A percentile compares a stretch with the other conserved stretches of the same genome.
phyloP scores from a whole-genome alignment of 441 rosid genomes.

The Populus tomentosa region DNA sequence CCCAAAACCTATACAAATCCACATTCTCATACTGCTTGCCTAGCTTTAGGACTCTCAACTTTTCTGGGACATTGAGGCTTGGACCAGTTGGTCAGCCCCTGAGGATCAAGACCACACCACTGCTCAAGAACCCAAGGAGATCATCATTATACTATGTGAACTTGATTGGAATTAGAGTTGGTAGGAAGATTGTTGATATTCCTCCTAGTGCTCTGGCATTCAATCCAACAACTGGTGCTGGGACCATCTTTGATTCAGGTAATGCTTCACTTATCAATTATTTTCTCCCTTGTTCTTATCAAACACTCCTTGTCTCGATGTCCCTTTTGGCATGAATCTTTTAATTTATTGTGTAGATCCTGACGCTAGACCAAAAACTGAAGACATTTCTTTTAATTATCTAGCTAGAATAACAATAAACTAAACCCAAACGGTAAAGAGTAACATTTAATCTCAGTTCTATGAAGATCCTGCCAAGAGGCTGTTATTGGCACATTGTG shows the following conservation, averaged over 20 bases:
- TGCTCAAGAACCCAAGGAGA: conserved; percentile 76
- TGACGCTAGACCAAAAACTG: not conserved
- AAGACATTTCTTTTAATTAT: not conserved
- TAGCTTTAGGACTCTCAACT: conserved; percentile 59
- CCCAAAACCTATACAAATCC: conserved; percentile 57
- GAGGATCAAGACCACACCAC: conserved; percentile 72
- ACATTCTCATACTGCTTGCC: conserved; percentile 96
- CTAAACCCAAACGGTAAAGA: not conserved
- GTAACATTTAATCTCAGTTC: not conserved
- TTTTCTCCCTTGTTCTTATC: not conserved
- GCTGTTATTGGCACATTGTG: not conserved
- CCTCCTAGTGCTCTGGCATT: conserved; percentile 66
- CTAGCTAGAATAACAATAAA: not conserved
- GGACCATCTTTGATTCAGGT: conserved; percentile 94
- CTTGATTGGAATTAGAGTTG: conserved; percentile 66
- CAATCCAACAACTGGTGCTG: conserved; percentile 73
- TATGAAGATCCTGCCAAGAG: not conserved
- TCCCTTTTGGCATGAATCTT: not conserved
- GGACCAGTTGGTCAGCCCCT: conserved; percentile 74
- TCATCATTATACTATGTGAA: conserved; percentile 87
- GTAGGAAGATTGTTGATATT: conserved; percentile 62
- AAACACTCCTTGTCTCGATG: not conserved
- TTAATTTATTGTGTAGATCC: not conserved
- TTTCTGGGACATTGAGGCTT: conserved; percentile 80
- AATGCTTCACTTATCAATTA: not conserved